Evolutionary conservation across 2,329 filamentous ascomycete species (phyloP).

Genomic region (Aspergillus sp.): DNA sequence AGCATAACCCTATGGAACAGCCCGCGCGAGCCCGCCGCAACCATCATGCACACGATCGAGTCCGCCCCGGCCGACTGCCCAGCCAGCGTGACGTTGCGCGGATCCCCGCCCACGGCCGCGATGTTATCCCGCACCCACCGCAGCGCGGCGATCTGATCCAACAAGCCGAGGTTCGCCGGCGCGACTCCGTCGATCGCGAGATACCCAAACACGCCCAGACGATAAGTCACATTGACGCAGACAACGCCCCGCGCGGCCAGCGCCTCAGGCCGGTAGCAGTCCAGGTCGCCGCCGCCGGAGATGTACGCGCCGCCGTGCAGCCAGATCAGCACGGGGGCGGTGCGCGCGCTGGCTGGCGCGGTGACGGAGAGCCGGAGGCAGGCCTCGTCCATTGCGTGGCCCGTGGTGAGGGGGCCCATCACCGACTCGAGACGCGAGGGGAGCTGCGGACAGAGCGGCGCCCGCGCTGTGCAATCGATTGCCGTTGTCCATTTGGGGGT

Average conservation of each 20-base stretch:
- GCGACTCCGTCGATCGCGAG: slow-evolving; percentile 37
- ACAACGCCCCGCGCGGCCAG: slow-evolving; percentile 10
- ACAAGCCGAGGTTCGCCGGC: neutral
- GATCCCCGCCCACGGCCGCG: neutral
- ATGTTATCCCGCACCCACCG: neutral
- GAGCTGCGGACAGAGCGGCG: neutral
- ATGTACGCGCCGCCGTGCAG: slow-evolving; percentile 16
- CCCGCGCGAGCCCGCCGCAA: neutral
- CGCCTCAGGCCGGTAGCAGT: slow-evolving; percentile 12
- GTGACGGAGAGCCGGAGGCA: neutral
- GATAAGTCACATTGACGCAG: slow-evolving; percentile 12
- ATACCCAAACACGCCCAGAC: slow-evolving; percentile 15
- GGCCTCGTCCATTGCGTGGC: neutral
- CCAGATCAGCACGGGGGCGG: slow-evolving; percentile 12
- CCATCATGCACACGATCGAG: neutral
- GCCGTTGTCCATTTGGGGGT: neutral
- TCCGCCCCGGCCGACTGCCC: neutral
- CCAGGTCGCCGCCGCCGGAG: slow-evolving; percentile 12
- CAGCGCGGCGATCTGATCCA: neutral
- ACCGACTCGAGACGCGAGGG: neutral
- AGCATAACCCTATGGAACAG: neutral
- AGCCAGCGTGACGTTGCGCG: neutral
- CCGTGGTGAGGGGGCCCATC: neutral
- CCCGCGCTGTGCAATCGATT: neutral
- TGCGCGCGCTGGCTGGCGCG: slow-evolving; percentile 1